Evolutionary conservation across 805 yeast genomes (phyloP).

Genomic region (Yarrowia sp.): DNA sequence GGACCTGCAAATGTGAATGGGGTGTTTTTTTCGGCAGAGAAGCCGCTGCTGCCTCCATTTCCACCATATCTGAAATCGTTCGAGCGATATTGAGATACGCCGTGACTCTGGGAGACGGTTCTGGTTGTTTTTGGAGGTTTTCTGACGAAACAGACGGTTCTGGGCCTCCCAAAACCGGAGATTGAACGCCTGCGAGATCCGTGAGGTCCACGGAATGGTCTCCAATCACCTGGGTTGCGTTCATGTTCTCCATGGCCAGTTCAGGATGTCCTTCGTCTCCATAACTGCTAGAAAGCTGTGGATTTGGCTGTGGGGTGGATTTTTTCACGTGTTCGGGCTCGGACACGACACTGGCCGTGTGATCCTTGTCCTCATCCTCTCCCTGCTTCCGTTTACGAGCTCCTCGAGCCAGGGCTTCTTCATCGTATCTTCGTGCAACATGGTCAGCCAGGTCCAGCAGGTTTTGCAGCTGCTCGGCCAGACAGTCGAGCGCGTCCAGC

Average conservation of each 20-base stretch:
- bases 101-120: not conserved
- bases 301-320: not conserved
- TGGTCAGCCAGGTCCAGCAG: constrained; percentile 5
- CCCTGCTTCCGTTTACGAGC: not conserved
- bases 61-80: not conserved
- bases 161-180: not conserved
- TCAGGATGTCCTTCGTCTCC: constrained; percentile 20
- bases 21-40: not conserved
- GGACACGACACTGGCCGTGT: too few species aligned
- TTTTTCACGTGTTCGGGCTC: not conserved
- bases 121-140: not conserved
- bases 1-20: not conserved
- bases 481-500: not conserved
- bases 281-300: not conserved
- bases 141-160: not conserved
- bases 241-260: constrained; percentile 12
- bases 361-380: too few species aligned
- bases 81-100: not conserved
- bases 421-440: not conserved
- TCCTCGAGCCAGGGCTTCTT: not conserved
- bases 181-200: not conserved
- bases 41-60: not conserved
- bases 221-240: not conserved
- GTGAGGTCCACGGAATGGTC: not conserved
- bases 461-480: constrained; percentile 1